These are phyloP conservation scores for Herpetomonas tarakana DNA, from an alignment of 208 protist genomes.

Conservation along the genomic window DNA sequence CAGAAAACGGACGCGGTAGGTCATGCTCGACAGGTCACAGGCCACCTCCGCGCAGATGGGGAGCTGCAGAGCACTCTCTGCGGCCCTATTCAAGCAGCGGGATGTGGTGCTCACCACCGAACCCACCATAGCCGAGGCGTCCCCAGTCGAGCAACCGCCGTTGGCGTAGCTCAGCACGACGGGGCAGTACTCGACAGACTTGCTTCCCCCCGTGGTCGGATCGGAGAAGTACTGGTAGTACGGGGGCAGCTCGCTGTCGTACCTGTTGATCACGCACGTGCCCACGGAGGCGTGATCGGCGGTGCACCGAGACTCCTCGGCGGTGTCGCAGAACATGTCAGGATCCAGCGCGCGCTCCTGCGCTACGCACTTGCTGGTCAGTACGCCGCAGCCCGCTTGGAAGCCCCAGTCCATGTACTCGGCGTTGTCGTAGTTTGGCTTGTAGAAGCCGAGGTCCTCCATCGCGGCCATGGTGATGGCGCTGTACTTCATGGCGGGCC, in stretches of 20 bases:
- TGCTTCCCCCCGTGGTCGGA: constrained; percentile 3
- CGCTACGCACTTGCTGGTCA: constrained; percentile 13
- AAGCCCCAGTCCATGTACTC: constrained; percentile 54
- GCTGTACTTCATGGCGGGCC: constrained; percentile 16
- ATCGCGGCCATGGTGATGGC: constrained; percentile 60
- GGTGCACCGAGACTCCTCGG: constrained; percentile 12
- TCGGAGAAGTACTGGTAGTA: constrained; percentile 34
- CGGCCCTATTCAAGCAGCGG: not conserved
- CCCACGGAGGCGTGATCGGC: constrained; percentile 16
- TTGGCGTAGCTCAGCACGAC: constrained; percentile 10
- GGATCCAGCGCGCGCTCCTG: constrained; percentile 12
- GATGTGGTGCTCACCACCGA: constrained; percentile 6
- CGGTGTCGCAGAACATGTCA: constrained; percentile 25
- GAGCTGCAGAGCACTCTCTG: not conserved
- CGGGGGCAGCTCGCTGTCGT: constrained; percentile 2
- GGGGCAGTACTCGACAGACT: constrained; percentile 25
- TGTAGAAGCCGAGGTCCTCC: constrained; percentile 59
- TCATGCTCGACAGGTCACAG: not conserved
- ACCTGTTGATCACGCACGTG: constrained; percentile 6
- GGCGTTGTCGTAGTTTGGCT: constrained; percentile 27
- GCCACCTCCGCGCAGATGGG: not conserved
- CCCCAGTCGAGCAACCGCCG: constrained; percentile 11
- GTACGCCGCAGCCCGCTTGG: constrained; percentile 32
- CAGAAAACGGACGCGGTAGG: not conserved
- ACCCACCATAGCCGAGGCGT: constrained; percentile 6